Base-by-base conservation (phyloP, 2,329 filamentous ascomycete species). In the Sarocladium kiliense region DNA sequence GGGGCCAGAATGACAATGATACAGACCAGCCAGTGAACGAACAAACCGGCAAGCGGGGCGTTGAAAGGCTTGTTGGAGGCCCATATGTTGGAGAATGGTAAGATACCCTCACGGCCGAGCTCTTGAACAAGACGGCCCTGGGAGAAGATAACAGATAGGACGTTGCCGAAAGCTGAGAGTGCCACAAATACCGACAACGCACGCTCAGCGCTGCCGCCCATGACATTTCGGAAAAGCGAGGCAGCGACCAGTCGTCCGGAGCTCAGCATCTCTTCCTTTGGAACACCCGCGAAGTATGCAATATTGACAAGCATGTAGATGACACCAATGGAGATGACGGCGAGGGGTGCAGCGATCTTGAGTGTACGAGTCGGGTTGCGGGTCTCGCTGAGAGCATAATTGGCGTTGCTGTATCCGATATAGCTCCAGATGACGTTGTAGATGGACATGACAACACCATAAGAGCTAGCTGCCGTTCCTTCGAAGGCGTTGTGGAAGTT, bases 351-450 rank as follows among this genome's bases (percentile, higher is more conserved):
- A 14, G 84, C 84, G 45, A 82, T 77, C 66, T 82, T 85, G 56
- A 88, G 75, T 0, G 85, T 88, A 19, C 75, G 75, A 3, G 84
- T 77, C 0, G 85, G 85, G 66, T 87, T 80, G 64, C 77, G 81
- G 45, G 83, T 85, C 71, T 88, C 85, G 63, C 77, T 80, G 30
- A 84, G 72, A 39, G 77, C 81, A 62, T 87, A 85, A 70, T 86
- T 86, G 64, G 82, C 84, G 65, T 86, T 87, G 70, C 76, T 80
- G 73, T 85, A 86, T 19, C 85, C 85, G 59, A 85, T 79, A 62
- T 84, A 88, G 57, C 79, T 84, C 79, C 84, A 88, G 62, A 88
- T 85, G 58, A 88, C 84, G 61, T 87, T 88, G 74, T 86, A 88
- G 0, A 89, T 70, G 0, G 85, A 84, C 1, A 81, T 87, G 12